Conservation (phyloP, 331 rosid genomes). For the Cydonia oblonga region DNA sequence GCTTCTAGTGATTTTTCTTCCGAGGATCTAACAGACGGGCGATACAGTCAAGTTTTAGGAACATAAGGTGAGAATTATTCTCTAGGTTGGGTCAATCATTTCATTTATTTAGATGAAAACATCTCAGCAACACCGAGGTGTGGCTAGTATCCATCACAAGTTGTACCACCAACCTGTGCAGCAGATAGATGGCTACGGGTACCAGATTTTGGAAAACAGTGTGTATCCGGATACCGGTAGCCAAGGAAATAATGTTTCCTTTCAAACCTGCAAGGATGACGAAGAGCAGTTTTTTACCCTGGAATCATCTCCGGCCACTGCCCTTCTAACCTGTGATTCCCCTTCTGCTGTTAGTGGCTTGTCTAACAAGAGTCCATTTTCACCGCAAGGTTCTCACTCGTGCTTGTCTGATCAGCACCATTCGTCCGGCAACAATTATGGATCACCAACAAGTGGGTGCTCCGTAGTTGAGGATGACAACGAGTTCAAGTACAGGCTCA, state of each 20-base stretch:
- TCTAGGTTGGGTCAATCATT: slow-evolving; percentile 9
- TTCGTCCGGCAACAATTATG: slow-evolving; percentile 47
- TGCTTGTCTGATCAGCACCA: slow-evolving; percentile 62
- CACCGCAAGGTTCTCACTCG: slow-evolving; percentile 64
- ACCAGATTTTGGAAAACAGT: slow-evolving; percentile 42
- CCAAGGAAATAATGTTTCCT: slow-evolving; percentile 53
- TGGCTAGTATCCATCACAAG: slow-evolving; percentile 6
- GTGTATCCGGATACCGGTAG: slow-evolving; percentile 33
- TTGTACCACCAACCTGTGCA: slow-evolving; percentile 40
- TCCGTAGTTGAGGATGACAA: slow-evolving; percentile 44
- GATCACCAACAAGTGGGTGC: slow-evolving; percentile 63
- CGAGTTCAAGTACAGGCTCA: slow-evolving; percentile 39
- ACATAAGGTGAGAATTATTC: not conserved
- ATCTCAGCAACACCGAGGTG: slow-evolving; percentile 30
- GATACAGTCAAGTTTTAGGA: slow-evolving; percentile 4
- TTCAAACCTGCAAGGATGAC: slow-evolving; percentile 27
- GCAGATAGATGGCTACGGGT: slow-evolving; percentile 29
- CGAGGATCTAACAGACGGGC: not conserved
- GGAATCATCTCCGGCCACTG: slow-evolving; percentile 46
- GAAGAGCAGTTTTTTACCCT: slow-evolving; percentile 54
- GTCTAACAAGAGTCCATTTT: slow-evolving; percentile 56
- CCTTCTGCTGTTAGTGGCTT: slow-evolving; percentile 65
- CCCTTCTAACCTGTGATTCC: slow-evolving; percentile 36
- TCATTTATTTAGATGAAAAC: slow-evolving; percentile 41
- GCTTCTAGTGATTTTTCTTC: not conserved